Evolutionary conservation across 1,284 basidiomycete genomes (phyloP), one percentile per base, ranked within the genome.

Genomic region (Meira nashicola): DNA sequence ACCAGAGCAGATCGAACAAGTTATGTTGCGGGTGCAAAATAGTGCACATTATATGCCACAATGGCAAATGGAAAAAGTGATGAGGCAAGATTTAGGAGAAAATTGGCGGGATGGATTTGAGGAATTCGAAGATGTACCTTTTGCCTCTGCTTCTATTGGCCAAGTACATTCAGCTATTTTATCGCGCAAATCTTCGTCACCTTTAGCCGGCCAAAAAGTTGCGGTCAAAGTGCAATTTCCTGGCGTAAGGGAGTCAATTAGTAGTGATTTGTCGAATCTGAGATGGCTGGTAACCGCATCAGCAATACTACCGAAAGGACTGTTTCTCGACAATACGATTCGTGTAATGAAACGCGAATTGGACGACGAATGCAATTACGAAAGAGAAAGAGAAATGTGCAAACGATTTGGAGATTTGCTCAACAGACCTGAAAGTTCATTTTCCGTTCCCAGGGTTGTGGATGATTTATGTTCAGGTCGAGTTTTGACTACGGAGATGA

Each of bases 1-100:
- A 0, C 91, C 94, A 0, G 86, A 89, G 0, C 90, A 95, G 71
- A 82, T 97, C 8, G 92, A 96, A 75, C 84, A 86, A 59, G 88
- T 98, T 38, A 86, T 98, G 73, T 84, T 91, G 48, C 83, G 89
- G 43, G 92, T 99, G 0, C 94, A 98, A 78, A 90, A 94, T 70
- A 87, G 88, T 68, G 95, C 95, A 1, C 91, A 99, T 79, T 97
- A 96, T 79, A 98, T 97, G 93, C 95, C 94, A 0, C 87, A 92
- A 66, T 93, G 89, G 88, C 95, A 98, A 79, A 89, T 96, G 86
- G 89, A 93, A 54, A 66, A 86, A 84, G 92, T 93, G 21, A 84
- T 98, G 81, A 78, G 73, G 7, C 74, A 82, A 37, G 86, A 92
- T 39, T 83, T 96, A 5, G 92, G 93, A 1, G 70, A 83, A 0